A percentile compares a stretch with the other conserved stretches of the same genome.
Evolutionary conservation across 805 yeast species (phyloP).

Genomic region (Metschnikowia henanensis): DNA sequence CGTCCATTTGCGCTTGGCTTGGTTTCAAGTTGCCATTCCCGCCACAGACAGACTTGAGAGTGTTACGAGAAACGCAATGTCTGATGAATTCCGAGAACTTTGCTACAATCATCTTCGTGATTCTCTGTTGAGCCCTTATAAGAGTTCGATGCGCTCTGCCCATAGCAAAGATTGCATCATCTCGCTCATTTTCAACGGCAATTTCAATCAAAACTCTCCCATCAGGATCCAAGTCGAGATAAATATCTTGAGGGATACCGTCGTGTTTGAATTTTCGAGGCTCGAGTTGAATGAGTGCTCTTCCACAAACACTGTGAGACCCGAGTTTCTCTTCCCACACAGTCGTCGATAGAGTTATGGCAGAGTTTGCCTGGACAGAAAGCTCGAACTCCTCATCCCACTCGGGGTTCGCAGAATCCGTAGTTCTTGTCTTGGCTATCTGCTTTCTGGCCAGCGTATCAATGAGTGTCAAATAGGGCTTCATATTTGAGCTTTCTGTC

Average conservation of each 20-base stretch:
- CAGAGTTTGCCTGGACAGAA: conserved; percentile 37
- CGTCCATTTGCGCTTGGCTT: conserved; percentile 50
- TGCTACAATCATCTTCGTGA: conserved; percentile 67
- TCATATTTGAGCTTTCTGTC: conserved; percentile 38
- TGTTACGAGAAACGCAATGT: conserved; percentile 54
- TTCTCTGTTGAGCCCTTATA: conserved; percentile 61
- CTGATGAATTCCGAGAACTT: conserved; percentile 68
- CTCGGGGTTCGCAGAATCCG: conserved; percentile 63
- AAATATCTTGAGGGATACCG: conserved; percentile 63
- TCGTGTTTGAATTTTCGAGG: conserved; percentile 64
- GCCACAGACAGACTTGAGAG: conserved; percentile 58
- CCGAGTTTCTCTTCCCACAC: conserved; percentile 68
- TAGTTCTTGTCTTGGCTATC: conserved; percentile 68
- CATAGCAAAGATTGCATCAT: conserved; percentile 78
- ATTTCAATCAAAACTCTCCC: conserved; percentile 69
- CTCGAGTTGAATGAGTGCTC: conserved; percentile 58
- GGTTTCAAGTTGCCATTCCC: conserved; percentile 44
- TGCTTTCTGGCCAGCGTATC: conserved; percentile 55
- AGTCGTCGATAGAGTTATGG: conserved; percentile 53
- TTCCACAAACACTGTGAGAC: conserved; percentile 65
- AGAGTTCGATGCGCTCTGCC: conserved; percentile 73
- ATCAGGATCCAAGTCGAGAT: conserved; percentile 60
- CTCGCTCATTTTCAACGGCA: conserved; percentile 75
- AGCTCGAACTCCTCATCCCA: conserved; percentile 89
- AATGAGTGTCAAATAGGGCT: conserved; percentile 61